Conservation (phyloP, 495 filamentous ascomycete genomes). For the Darksidea phi region DNA sequence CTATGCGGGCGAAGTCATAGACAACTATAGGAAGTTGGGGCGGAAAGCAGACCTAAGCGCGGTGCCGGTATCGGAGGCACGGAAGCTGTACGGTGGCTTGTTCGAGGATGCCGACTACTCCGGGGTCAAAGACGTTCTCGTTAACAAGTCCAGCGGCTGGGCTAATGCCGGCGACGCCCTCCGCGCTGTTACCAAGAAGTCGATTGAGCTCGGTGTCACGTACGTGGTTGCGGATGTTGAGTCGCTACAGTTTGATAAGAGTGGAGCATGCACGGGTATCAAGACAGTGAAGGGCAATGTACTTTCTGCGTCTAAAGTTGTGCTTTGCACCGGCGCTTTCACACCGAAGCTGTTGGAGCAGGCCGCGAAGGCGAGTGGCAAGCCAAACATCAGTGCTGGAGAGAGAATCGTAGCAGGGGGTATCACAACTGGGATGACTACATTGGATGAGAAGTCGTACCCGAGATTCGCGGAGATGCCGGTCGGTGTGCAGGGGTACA, state of each 20-base stretch:
- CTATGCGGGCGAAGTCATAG: slow-evolving; percentile 50
- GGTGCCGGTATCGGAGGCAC: slow-evolving; percentile 49
- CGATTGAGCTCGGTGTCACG: slow-evolving; percentile 53
- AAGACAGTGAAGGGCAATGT: slow-evolving; percentile 44
- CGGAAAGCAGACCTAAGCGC: slow-evolving; percentile 44
- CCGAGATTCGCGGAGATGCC: slow-evolving; percentile 27
- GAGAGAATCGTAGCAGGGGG: slow-evolving; percentile 56
- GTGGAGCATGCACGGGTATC: slow-evolving; percentile 52
- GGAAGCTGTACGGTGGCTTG: slow-evolving; percentile 49
- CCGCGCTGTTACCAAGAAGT: slow-evolving; percentile 47
- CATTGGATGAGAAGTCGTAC: slow-evolving; percentile 37
- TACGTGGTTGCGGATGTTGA: slow-evolving; percentile 52
- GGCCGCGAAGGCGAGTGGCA: slow-evolving; percentile 44
- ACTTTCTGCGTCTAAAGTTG: slow-evolving; percentile 48
- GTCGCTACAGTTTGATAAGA: slow-evolving; percentile 46
- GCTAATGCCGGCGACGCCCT: slow-evolving; percentile 59
- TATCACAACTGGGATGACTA: slow-evolving; percentile 52
- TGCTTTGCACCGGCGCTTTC: slow-evolving; percentile 59
- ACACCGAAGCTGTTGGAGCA: slow-evolving; percentile 60
- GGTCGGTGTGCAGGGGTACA: neutral
- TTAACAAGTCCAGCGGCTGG: slow-evolving; percentile 61
- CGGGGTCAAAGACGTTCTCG: slow-evolving; percentile 50
- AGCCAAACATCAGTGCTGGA: slow-evolving; percentile 45
- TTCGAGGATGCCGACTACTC: slow-evolving; percentile 56
- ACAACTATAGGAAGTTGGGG: slow-evolving; percentile 53